Base-by-base conservation (phyloP, 2,329 filamentous ascomycete genomes). In the Furcasterigmium furcatum region DNA sequence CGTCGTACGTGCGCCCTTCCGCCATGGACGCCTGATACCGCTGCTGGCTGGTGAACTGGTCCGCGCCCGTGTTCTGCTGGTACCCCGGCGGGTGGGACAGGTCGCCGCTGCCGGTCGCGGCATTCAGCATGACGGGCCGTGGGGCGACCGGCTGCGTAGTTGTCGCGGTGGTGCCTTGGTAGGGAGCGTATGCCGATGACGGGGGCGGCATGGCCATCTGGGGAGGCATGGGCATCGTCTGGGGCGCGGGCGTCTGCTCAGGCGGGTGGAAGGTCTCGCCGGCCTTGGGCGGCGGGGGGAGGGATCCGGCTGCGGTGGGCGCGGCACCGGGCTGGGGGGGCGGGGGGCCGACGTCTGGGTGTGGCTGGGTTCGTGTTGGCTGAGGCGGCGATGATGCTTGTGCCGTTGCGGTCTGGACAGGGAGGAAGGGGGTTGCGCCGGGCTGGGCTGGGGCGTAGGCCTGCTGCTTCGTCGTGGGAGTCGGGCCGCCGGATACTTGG, bases 261-360 rank as follows among this genome's bases (percentile, higher is more conserved):
- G 63, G 63, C 45, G 58, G 64, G 41, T 64, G 62, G 48, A 65
- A 61, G 41, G 61, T 64, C 61, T 80, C 72, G 30, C 73, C 74
- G 27, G 63, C 68, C 56, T 70, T 78, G 43, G 77, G 76, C 38
- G 77, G 76, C 45, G 77, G 74, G 46, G 76, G 76, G 25, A 77
- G 51, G 34, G 48, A 51, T 34, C 50, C 54, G n/a, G 50, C 50
- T 44, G 57, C 58, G 20, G 67, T 54, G 41, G 74, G 63, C 36
- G 72, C 66, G 32, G 79, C 75, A 44, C 79, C 79, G 30, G 80
- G 79, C 53, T 83, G 79, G 24, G 80, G 79, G 50, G 73, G 64
- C 45, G 79, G 73, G 40, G 79, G 79, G 14, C 64, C 65, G 38
- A 61, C 53, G 41, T 53, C 49, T 21, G 55, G 50, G 40, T 60